Evolutionary conservation across 192 early-diverging fungal species (phyloP), one percentile per base, ranked within the genome.

Genomic region (Podila horticola): DNA sequence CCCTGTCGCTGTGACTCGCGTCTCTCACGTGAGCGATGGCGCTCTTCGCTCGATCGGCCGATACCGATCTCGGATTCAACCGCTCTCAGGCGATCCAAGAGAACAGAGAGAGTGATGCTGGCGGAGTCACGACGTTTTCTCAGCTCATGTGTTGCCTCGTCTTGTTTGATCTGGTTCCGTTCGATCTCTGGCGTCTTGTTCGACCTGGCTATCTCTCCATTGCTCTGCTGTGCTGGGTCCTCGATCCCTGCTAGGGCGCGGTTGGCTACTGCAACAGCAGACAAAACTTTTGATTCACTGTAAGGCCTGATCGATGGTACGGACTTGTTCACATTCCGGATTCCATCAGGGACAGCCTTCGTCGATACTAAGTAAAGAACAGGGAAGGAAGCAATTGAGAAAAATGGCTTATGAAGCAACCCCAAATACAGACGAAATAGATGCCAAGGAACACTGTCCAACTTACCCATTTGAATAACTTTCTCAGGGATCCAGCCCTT

Each of bases 401-500:
- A 41, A 45, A 13, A 45, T 17, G n/a, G n/a, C 15, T 45, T 45
- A 45, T 17, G 15, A 17, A 3, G 4, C 41, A 45, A 17, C 1
- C 41, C 15, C 3, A 45, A 45, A 4, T 12, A 45, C 19, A 55
- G 8, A 55, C 17, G 22, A 55, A 55, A 55, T 61, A 22, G 5
- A 50, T 4, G 24, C 1, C 33, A 10, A 29, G 9, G 17, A 15
- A 41, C 41, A 20, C 24, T 12, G 41, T 17, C 41, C 11, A 17
- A 45, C 51, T 50, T 73, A 75, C 82, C 74, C 31, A 83, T 50
- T 58, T 75, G 70, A 61, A 76, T 83, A 17, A 83, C 26, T 12
- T 75, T 76, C 8, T 77, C 74, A 12, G 74, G 82, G 38, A 83
- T 83, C 82, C 82, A 83, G 57, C 82, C 82, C 33, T 83, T 83